Conservation (phyloP, 306 rosid species). For the Ochetophila trinervis region DNA sequence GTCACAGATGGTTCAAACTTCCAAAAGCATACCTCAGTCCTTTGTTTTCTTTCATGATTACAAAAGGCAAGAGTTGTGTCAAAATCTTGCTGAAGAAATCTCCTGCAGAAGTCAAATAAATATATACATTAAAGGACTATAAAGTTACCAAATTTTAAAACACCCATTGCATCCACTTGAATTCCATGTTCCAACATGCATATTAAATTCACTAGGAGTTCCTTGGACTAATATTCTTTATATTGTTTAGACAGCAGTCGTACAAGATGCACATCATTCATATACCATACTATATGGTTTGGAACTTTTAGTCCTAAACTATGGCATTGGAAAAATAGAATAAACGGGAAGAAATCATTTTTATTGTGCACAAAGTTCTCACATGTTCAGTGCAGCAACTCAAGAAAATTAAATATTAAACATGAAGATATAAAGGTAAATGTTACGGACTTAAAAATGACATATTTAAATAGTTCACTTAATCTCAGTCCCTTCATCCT, state of each 20-base stretch:
- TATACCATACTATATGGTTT: background rate
- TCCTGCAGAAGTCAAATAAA: slow-evolving; percentile 52
- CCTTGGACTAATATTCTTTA: background rate
- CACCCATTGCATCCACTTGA: no score
- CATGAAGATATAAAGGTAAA: no score
- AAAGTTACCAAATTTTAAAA: background rate
- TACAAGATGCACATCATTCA: background rate
- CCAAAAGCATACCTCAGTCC: slow-evolving; percentile 60
- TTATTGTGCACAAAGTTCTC: background rate
- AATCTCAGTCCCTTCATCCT: slow-evolving; percentile 1
- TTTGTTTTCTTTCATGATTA: slow-evolving; percentile 90
- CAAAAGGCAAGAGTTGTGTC: slow-evolving; percentile 83
- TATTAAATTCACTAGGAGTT: background rate
- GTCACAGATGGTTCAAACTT: background rate
- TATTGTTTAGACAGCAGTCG: background rate
- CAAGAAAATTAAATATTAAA: background rate
- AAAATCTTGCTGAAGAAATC: slow-evolving; percentile 96
- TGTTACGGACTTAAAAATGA: background rate
- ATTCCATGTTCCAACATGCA: no score
- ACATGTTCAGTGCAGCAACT: background rate
- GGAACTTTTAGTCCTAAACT: background rate
- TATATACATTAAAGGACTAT: background rate
- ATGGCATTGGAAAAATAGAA: slow-evolving; percentile 1
- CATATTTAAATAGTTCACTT: background rate
- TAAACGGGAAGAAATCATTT: background rate